Conservation (phyloP, 805 yeast species). For the Metschnikowia baotianmanensis region DNA sequence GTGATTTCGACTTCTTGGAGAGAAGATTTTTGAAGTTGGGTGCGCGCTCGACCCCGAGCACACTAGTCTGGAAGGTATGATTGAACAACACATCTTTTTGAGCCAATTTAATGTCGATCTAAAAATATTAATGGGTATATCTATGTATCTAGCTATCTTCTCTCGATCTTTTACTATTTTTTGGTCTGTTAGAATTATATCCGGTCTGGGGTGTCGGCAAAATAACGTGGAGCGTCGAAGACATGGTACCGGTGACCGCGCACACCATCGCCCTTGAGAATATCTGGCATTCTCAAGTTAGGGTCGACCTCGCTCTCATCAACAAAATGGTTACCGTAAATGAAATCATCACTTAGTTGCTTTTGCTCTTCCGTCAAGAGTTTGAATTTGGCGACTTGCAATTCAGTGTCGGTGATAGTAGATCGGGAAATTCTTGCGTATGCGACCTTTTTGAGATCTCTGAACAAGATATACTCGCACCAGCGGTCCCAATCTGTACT, state of each 20-base stretch:
- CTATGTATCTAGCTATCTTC: background rate
- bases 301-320: constrained; percentile 56
- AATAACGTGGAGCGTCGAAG: constrained; percentile 90
- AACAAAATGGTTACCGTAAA: constrained; percentile 56
- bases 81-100: no score
- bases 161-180: background rate
- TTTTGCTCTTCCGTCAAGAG: constrained; percentile 42
- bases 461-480: constrained; percentile 95
- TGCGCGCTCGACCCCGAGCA: constrained; percentile 7
- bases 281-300: constrained; percentile 69
- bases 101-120: no score
- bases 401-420: constrained; percentile 93
- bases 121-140: no score
- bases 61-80: no score
- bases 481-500: constrained; percentile 94
- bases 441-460: constrained; percentile 81
- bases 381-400: constrained; percentile 91
- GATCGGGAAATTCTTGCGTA: constrained; percentile 93
- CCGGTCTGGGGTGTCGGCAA: constrained; percentile 29
- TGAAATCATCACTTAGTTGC: constrained; percentile 32
- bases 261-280: constrained; percentile 86
- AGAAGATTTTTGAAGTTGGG: constrained; percentile 3
- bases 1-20: no score
- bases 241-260: constrained; percentile 94
- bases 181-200: background rate